Conservation (phyloP, 106 monocot genomes). For the Hemerocallis citrina region DNA sequence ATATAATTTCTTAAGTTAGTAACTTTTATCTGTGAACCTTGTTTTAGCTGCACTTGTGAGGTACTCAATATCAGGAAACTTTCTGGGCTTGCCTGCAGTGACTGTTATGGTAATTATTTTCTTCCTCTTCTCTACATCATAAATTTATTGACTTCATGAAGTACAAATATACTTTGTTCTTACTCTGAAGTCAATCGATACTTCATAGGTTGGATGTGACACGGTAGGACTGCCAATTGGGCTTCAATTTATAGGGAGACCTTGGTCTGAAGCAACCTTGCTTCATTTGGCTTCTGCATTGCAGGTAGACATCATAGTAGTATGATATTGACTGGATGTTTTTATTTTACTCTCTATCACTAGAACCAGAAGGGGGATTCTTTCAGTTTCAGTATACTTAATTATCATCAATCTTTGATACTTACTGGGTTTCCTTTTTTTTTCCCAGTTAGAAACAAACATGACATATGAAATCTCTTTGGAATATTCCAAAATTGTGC, state of each 20-base stretch:
- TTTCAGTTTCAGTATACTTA: too few relatives aligned
- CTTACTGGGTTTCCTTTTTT: too few relatives aligned
- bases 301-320: slow-evolving; percentile 38
- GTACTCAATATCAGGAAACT: slow-evolving; percentile 85
- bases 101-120: slow-evolving; percentile 50
- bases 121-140: background rate
- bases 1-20: background rate
- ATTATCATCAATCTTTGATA: too few relatives aligned
- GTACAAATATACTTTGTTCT: background rate
- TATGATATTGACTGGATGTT: background rate
- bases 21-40: background rate
- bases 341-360: too few relatives aligned
- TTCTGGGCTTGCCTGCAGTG: slow-evolving; percentile 85
- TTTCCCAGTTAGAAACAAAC: too few relatives aligned
- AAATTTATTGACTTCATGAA: background rate
- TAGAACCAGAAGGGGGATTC: too few relatives aligned
- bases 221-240: slow-evolving; percentile 68
- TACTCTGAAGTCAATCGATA: background rate
- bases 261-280: slow-evolving; percentile 92
- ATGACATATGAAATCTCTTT: too few relatives aligned
- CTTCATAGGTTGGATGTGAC: slow-evolving; percentile 67
- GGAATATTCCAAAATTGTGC: too few relatives aligned
- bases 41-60: slow-evolving; percentile 81
- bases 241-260: slow-evolving; percentile 89
- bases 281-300: slow-evolving; percentile 77